Base-by-base conservation (phyloP, 495 filamentous ascomycete species). In the Letharia lupina region DNA sequence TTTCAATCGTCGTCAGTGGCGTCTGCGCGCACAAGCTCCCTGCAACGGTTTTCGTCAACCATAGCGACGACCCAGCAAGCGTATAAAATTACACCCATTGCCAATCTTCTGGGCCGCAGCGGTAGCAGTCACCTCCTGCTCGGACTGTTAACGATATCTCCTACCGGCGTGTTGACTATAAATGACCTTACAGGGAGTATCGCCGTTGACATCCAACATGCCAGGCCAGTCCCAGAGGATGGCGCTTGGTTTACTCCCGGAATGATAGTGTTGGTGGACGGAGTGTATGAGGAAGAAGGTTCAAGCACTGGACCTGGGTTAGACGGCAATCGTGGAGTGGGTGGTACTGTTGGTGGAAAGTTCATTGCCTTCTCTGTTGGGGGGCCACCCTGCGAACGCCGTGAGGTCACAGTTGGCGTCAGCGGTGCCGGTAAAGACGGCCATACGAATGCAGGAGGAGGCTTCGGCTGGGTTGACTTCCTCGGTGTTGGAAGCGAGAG, bases 381-480 rank as follows among this genome's bases (percentile, higher is more conserved):
- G 11, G 91, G 92, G 12, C 94, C 94, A 23, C 91, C 93, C 0
- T 91, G 89, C 67, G 94, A 99, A 76, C 86, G 89, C 68, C 84
- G 94, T 45, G 83, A 87, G 47, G 83, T 84, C 33, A 92, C 89
- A 4, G 79, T 96, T 20, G 93, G 94, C 39, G 82, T 90, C 41
- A 82, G 79, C 44, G 76, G 78, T 35, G 80, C 74, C 16, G 76
- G 72, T 28, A 80, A 82, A 69, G 82, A 87, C 69, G 70, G 79
- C 33, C 79, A 77, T 48, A 61, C 73, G 18, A 86, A 84, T 23
- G 84, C 87, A 66, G 89, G 89, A 28, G 86, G 85, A 62, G 92
- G 90, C 1, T 96, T 97, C 72, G 95, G 94, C 15, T 98, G 96
- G 90, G 88, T 96, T 12, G 95, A 99, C 72, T 98, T 98, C 74